These are phyloP conservation scores for Colletotrichum navitas DNA, from an alignment of 2,329 filamentous ascomycete species.

Conservation along the genomic window DNA sequence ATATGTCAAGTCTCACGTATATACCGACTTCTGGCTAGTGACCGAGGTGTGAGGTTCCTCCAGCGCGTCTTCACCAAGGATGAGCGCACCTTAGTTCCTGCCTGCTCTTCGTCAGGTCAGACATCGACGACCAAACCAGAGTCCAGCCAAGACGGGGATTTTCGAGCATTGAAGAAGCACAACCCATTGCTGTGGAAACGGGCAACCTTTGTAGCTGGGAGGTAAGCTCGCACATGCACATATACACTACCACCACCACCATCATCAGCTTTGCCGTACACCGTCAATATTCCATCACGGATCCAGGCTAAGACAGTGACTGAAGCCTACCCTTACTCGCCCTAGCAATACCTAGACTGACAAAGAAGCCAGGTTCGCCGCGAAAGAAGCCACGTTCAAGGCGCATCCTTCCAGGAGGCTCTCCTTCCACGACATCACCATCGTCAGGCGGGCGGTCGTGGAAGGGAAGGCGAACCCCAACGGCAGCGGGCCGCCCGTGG, in stretches of 20 bases:
- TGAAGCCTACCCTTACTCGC: neutral
- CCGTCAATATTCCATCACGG: neutral
- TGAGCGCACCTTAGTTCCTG: slow-evolving; percentile 49
- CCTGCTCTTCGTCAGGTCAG: slow-evolving; percentile 31
- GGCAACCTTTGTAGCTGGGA: slow-evolving; percentile 59
- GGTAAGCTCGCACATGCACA: slow-evolving; percentile 50
- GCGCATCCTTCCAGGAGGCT: slow-evolving; percentile 72
- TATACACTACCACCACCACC: neutral
- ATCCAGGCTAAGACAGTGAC: neutral
- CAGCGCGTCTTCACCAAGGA: slow-evolving; percentile 60
- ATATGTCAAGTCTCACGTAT: slow-evolving; percentile 80
- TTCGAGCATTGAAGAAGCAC: slow-evolving; percentile 21
- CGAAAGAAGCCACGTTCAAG: slow-evolving; percentile 82
- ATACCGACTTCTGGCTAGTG: slow-evolving; percentile 64
- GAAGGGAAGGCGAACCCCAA: slow-evolving; percentile 45
- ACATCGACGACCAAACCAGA: too few species aligned
- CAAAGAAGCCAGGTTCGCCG: slow-evolving; percentile 68
- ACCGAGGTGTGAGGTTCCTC: slow-evolving; percentile 59
- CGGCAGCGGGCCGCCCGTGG: slow-evolving; percentile 59
- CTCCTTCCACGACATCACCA: slow-evolving; percentile 72
- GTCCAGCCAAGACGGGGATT: slow-evolving; percentile 5
- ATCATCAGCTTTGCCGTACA: neutral
- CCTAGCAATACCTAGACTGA: neutral
- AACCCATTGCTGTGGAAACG: slow-evolving; percentile 52
- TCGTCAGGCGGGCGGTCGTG: slow-evolving; percentile 47